Base-by-base conservation (phyloP, 768 basidiomycete species). In the Leccinum fibrillosum region DNA sequence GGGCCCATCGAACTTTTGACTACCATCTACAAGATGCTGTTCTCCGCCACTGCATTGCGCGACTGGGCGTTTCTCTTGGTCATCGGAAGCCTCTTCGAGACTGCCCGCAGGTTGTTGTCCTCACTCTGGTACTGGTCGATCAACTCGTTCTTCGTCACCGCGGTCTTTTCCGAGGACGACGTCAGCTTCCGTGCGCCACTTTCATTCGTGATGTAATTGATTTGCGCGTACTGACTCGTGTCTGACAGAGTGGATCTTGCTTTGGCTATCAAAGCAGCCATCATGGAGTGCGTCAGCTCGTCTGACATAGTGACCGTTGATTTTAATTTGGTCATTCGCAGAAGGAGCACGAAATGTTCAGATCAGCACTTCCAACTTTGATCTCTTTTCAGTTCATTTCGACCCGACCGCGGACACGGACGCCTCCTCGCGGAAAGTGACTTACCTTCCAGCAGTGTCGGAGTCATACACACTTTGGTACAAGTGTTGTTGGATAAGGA, bases 11-110 rank as follows among this genome's bases (percentile, higher is more conserved):
- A 59, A 10, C 61, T 71, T 53, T 13, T 77, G 12, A 59, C 76
- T 7, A 73, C 81, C 1, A 37, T 81, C 2, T 52, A 83, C 32
- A 60, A 75, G 4, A 59, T 84, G 44, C 59, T 87, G 17, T 72
- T 83, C 56, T 85, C 85, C 1, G 75, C 80, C 50, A 75, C 80
- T 17, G 85, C 82, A 12, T 64, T 87, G 26, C 72, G 77, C 12
- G 86, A 90, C 64, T 88, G 88, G 83, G 57, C 83, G 6, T 82
- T 88, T 62, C 75, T 91, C 55, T 63, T 89, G 53, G 66, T 85
- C 21, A 70, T 89, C 35, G 89, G 89, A 52, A 82, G 84, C 15
- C 61, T 80, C 30, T 66, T 91, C 48, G 89, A 89, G 66, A 80
- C 77, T 0, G 75, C 76, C 35, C 81, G 88, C 8, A 81, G 86